Evolutionary conservation across 2,329 filamentous ascomycete genomes (phyloP), one percentile per base, ranked within the genome.

Genomic region (Alternaria panax): DNA sequence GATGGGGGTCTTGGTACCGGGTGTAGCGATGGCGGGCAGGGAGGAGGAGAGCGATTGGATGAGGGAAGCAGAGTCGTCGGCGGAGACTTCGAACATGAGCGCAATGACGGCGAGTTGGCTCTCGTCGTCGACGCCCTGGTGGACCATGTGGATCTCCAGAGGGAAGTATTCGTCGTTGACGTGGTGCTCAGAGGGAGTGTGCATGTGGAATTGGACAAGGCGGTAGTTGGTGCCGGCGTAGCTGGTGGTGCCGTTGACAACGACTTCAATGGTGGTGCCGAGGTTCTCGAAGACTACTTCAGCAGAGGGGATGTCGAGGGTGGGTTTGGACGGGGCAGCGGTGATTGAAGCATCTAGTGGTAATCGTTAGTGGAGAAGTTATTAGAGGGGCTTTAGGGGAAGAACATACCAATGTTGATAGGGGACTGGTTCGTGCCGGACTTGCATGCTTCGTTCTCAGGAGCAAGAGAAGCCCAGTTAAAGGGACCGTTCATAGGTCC

Each of bases 141-240:
- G 87, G 40, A 88, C 86, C 80, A 88, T 85, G 77, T 89, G 87
- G 75, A 84, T 74, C 73, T 84, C 80, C 72, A 69, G 80, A 64
- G 70, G 81, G 65, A 76, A 82, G 68, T 80, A 79, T 63, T 83
- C 81, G n/a, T 79, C 76, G 54, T 77, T 72, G 56, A 87, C 77
- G 46, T 82, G 80, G 66, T 88, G 86, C 78, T 88, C 86, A 42
- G 84, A 84, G 0, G 86, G 85, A 0, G 84, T 84, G 69, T 88
- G 86, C 76, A 88, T 86, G 73, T 88, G 86, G 76, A 87, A 87
- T 65, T 88, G 86, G 46, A 75, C 75, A 14, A 87, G 77, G 0
- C 64, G 68, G 71, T 82, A 86, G 16, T 76, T 68, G 16, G 72
- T 72, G 28, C 76, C 78, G 2, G 67, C 75, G 24, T 83, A 69